Conservation (phyloP, 306 rosid genomes). For the Castanea sativa region DNA sequence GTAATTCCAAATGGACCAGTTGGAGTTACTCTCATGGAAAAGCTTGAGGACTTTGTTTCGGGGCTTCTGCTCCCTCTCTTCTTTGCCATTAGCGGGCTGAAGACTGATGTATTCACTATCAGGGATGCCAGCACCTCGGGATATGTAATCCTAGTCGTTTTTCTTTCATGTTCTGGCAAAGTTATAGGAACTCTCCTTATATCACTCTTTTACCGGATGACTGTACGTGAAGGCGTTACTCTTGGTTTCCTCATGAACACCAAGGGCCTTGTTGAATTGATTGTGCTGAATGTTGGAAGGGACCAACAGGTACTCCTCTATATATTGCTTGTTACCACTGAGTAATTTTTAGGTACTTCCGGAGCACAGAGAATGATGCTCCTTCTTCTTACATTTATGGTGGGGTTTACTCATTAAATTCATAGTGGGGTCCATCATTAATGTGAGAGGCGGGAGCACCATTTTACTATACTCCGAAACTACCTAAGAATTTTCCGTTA, state of each 20-base stretch:
- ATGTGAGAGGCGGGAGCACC: no score
- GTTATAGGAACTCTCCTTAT: slow-evolving; percentile 62
- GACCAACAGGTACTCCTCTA: slow-evolving; percentile 61
- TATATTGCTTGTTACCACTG: no score
- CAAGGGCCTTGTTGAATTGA: slow-evolving; percentile 87
- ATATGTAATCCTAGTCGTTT: slow-evolving; percentile 43
- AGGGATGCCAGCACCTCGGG: slow-evolving; percentile 46
- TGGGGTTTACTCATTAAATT: no score
- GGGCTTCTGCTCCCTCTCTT: slow-evolving; percentile 93
- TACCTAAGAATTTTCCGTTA: no score
- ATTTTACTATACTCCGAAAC: no score
- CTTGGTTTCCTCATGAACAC: slow-evolving; percentile 94
- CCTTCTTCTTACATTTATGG: no score
- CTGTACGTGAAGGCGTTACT: slow-evolving; percentile 62
- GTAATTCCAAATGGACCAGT: slow-evolving; percentile 89
- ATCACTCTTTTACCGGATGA: slow-evolving; percentile 55
- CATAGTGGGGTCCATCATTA: no score
- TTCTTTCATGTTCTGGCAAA: slow-evolving; percentile 70
- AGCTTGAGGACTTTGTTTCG: slow-evolving; percentile 92
- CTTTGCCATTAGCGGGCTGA: slow-evolving; percentile 84
- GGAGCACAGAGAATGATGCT: no score
- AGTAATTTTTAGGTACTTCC: no score
- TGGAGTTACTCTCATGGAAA: slow-evolving; percentile 78
- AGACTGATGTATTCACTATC: slow-evolving; percentile 51
- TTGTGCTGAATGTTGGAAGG: slow-evolving; percentile 83